Base-by-base conservation (phyloP, 225 moss, liverwort and hornwort species). In the Pleurozium schreberi region DNA sequence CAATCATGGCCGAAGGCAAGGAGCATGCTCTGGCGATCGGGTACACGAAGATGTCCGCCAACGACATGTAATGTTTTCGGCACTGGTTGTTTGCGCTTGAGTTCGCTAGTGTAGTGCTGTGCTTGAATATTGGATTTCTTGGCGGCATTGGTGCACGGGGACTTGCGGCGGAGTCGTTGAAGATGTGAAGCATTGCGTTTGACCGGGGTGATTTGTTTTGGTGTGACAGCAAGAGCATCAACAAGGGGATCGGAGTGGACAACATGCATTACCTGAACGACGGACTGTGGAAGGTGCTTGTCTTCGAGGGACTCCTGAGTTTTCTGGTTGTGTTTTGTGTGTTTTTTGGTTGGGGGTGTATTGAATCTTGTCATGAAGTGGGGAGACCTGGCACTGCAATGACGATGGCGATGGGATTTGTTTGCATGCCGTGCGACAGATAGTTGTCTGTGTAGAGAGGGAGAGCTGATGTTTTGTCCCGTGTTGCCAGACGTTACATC, bases 191-290 rank as follows among this genome's bases (percentile, higher is more conserved):
- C 59, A 11, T 34, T 57, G 86, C 75, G 60, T 89, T 45, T 91
- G 85, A 91, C 70, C 22, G 49, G 68, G 52, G 26, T 88, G 65
- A 10, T 87, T 38, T 77, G 33, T 84, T 90, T 85, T 88, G 76
- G 22, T 85, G 78, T 88, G 70, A 68, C 90, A 98, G 98, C 87
- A 97, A 94, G 95, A 91, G 91, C 89, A 94, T 97, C 57, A 97
- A 97, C 92, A 97, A 97, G 91, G 98, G 97, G 43, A 97, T 99
- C 65, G 98, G 98, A 68, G 98, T 99, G 86, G 98, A 99, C 92
- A 99, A 96, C 92, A 95, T 99, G 97, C 98, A 99, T 85, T 99
- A 96, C 91, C 91, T 97, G 75, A 99, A 99, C 83, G 96, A 99
- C 83, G 98, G 97, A 34, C 92, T 99, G 21, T 97, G 98, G 98